A percentile compares a stretch with the other conserved stretches of the same genome.
Conservation (phyloP, 768 basidiomycete genomes). For the Baorangia bicolor region DNA sequence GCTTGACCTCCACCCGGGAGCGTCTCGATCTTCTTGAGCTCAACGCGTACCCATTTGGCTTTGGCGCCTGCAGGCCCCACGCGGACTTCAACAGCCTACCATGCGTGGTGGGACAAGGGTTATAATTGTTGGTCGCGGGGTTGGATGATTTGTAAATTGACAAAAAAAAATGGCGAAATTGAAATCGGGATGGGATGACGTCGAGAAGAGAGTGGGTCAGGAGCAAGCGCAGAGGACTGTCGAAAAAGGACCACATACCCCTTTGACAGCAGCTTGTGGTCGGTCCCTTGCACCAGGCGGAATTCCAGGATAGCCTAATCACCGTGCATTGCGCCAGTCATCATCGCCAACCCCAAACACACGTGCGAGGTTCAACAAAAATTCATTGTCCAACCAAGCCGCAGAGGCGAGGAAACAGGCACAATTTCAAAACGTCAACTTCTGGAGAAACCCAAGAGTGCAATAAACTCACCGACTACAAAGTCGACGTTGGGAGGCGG, state of each 20-base stretch:
- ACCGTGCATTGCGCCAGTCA: conserved; percentile 7
- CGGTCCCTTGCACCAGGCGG: conserved; percentile 75
- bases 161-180: background rate
- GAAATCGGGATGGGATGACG: background rate
- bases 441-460: background rate
- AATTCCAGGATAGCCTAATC: conserved; percentile 80
- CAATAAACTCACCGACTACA: conserved; percentile 60
- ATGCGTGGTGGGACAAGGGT: background rate
- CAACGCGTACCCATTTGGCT: conserved; percentile 90
- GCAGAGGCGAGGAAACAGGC: background rate
- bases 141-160: background rate
- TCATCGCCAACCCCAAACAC: background rate
- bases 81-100: conserved; percentile 83
- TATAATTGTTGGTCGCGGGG: conserved; percentile 5
- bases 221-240: background rate
- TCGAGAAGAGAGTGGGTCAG: conserved; percentile 1
- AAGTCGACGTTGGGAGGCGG: conserved; percentile 90
- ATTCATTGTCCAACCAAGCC: background rate
- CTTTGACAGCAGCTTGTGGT: conserved; percentile 81
- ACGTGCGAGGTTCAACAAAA: background rate
- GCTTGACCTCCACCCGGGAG: conserved; percentile 67
- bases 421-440: background rate
- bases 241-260: conserved; percentile 50
- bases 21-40: conserved; percentile 87
- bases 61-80: conserved; percentile 73